A percentile compares a stretch with the other conserved stretches of the same genome.
These are phyloP conservation scores for Medicago ruthenica DNA, from an alignment of 306 rosid genomes.

Conservation along the genomic window DNA sequence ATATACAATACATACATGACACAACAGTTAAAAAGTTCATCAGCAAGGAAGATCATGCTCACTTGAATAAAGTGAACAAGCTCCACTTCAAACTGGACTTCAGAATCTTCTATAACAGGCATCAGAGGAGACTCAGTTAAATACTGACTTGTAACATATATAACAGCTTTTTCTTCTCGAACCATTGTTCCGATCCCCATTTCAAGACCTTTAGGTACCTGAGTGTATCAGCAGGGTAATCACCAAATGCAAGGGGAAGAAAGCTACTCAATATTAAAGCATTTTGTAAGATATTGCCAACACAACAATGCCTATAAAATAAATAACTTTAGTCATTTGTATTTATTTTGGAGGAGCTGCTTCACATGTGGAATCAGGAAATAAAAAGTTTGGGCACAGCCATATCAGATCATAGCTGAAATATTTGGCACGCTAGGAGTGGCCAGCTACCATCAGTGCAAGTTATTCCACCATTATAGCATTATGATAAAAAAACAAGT, in stretches of 20 bases:
- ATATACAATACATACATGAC: constrained; percentile 11
- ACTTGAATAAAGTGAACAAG: constrained; percentile 94
- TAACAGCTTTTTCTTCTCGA: constrained; percentile 83
- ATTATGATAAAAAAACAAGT: constrained; percentile 21
- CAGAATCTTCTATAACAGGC: constrained; percentile 67
- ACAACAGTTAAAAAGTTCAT: constrained; percentile 33
- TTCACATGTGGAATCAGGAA: constrained; percentile 9
- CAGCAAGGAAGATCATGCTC: constrained; percentile 44
- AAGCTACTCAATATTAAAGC: constrained; percentile 1
- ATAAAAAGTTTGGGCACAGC: constrained; percentile 20
- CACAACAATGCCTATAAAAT: constrained; percentile 32
- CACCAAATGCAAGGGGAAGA: constrained; percentile 16
- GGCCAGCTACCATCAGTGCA: constrained; percentile 23
- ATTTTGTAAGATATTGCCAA: constrained; percentile 19
- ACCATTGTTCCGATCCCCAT: constrained; percentile 95
- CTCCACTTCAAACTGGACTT: constrained; percentile 91
- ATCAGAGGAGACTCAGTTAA: constrained; percentile 77
- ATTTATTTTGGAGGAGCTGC: constrained; percentile 22
- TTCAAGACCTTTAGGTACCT: constrained; percentile 99
- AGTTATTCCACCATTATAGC: constrained; percentile 19
- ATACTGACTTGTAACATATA: constrained; percentile 74
- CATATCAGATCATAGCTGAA: constrained; percentile 29
- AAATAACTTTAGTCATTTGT: constrained; percentile 10
- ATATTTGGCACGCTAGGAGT: constrained; percentile 18
- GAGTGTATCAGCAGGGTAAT: constrained; percentile 29